These are phyloP conservation scores for Pichia ethanolica DNA, from an alignment of 805 yeast genomes.

Conservation along the genomic window DNA sequence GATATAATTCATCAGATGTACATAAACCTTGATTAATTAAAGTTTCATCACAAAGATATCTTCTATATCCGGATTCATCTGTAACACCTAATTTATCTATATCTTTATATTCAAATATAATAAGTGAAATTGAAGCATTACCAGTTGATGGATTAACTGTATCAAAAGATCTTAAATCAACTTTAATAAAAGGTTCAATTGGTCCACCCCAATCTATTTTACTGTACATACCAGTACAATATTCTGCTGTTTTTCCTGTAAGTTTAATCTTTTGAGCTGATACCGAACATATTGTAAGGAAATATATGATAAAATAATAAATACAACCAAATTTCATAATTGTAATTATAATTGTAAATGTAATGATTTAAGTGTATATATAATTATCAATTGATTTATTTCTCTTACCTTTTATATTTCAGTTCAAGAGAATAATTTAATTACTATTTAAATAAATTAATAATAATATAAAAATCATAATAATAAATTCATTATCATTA, in stretches of 20 bases:
- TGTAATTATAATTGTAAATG: neutral
- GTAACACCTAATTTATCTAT: conserved; percentile 55
- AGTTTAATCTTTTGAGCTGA: conserved; percentile 42
- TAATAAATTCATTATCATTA: too few species aligned
- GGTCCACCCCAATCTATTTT: conserved; percentile 83
- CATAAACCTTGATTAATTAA: conserved; percentile 59
- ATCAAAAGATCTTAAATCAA: conserved; percentile 31
- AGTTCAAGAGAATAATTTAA: too few species aligned
- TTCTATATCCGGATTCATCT: conserved; percentile 33
- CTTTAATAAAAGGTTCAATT: conserved; percentile 52
- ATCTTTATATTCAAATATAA: conserved; percentile 81
- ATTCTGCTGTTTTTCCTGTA: conserved; percentile 47
- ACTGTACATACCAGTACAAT: conserved; percentile 87
- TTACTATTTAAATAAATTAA: too few species aligned
- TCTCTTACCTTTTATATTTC: too few species aligned
- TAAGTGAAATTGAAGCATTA: conserved; percentile 48
- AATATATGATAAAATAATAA: neutral
- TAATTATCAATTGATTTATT: too few species aligned
- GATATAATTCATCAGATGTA: conserved; percentile 43
- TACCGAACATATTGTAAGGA: conserved; percentile 7
- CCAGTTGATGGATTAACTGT: conserved; percentile 30
- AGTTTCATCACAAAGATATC: conserved; percentile 68
- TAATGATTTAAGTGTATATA: too few species aligned
- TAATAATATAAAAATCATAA: too few species aligned
- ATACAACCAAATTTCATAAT: neutral